These are phyloP conservation scores for Lanzia echinophila DNA, from an alignment of 2,329 filamentous ascomycete species.

Conservation along the genomic window DNA sequence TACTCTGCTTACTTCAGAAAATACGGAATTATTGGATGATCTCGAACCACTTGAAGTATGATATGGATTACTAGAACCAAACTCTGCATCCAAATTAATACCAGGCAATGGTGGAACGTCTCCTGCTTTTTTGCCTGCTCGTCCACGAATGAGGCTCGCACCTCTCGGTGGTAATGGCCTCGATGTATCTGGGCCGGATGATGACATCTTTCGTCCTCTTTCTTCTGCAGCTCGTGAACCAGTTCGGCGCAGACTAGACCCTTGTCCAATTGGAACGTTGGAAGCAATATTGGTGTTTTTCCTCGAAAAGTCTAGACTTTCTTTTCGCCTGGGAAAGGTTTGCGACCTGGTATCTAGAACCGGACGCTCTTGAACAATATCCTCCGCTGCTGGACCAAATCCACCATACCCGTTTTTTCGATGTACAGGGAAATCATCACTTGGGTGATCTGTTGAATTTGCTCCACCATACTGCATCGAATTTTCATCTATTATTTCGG, in stretches of 20 bases:
- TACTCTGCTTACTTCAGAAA: slow-evolving; percentile 50
- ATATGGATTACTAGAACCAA: slow-evolving; percentile 56
- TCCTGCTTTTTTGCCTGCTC: slow-evolving; percentile 17
- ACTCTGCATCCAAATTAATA: slow-evolving; percentile 52
- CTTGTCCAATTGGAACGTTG: background rate
- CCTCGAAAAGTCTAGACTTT: slow-evolving; percentile 12
- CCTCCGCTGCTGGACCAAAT: slow-evolving; percentile 43
- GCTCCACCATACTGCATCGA: slow-evolving; percentile 22
- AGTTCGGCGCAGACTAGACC: background rate
- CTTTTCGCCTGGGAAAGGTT: slow-evolving; percentile 27
- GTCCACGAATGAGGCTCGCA: slow-evolving; percentile 23
- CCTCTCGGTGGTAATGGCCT: slow-evolving; percentile 28
- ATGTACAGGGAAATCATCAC: slow-evolving; percentile 18
- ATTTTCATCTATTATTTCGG: slow-evolving; percentile 13
- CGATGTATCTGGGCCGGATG: slow-evolving; percentile 25
- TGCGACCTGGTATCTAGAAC: slow-evolving; percentile 27
- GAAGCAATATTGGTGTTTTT: background rate
- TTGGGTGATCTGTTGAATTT: slow-evolving; percentile 21
- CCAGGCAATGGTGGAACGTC: slow-evolving; percentile 24
- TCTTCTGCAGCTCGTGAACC: background rate
- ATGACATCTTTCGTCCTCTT: slow-evolving; percentile 21
- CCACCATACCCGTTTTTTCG: slow-evolving; percentile 52
- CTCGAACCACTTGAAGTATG: slow-evolving; percentile 58
- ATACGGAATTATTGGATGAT: slow-evolving; percentile 57
- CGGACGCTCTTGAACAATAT: slow-evolving; percentile 35